phyloP scores from a whole-genome alignment of 345 rosid genomes.

The Lenwebbia sp. region DNA sequence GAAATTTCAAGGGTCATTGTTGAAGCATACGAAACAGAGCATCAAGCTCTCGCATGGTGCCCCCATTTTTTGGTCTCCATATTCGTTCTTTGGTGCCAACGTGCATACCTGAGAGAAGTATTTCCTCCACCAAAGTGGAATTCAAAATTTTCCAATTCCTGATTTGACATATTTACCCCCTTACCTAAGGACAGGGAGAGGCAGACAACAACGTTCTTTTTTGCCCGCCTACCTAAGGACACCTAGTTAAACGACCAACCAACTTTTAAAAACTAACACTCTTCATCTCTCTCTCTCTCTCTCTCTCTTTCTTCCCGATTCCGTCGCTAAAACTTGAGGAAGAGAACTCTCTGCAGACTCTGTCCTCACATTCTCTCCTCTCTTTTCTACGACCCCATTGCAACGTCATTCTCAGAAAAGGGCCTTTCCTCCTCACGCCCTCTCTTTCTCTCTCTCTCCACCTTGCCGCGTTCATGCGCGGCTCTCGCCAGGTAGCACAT shows the following conservation, averaged over 20 bases:
- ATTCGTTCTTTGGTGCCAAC: neutral
- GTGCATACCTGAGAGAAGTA: neutral
- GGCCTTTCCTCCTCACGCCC: slow-evolving; percentile 19
- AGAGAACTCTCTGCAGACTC: slow-evolving; percentile 9
- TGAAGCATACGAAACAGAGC: neutral
- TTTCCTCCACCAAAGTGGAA: neutral
- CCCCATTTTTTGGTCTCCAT: neutral
- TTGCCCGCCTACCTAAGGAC: neutral
- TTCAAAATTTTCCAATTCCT: neutral
- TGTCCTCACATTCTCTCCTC: slow-evolving; percentile 4
- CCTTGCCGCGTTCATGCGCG: neutral
- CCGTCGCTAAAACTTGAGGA: slow-evolving; percentile 34
- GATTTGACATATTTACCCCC: neutral
- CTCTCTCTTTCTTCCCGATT: slow-evolving; percentile 12
- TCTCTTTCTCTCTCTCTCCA: neutral
- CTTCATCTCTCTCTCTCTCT: neutral
- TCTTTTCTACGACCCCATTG: neutral
- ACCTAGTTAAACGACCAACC: neutral
- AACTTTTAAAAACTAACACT: neutral
- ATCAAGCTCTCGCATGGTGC: neutral
- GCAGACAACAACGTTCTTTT: neutral
- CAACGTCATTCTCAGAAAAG: slow-evolving; percentile 5
- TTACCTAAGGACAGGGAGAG: neutral
- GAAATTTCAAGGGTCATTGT: neutral
- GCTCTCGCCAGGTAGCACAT: neutral